These are phyloP conservation scores for Pelargonium nanum DNA, from an alignment of 345 rosid species.

Conservation along the genomic window DNA sequence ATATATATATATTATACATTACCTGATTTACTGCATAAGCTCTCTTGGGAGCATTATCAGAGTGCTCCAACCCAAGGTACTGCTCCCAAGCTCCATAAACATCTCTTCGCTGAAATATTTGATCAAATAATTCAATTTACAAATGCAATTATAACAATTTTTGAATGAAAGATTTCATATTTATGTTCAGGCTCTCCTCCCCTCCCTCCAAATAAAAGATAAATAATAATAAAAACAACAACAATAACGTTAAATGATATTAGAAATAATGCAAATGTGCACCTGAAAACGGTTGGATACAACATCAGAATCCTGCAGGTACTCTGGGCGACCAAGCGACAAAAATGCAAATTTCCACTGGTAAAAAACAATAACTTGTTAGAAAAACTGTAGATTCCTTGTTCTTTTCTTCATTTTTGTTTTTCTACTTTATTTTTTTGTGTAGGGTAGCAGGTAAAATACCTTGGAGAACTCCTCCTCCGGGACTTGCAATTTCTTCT, in stretches of 20 bases:
- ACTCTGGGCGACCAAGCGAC: no score
- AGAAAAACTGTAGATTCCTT: no score
- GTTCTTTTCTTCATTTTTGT: background rate
- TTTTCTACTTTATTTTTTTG: no score
- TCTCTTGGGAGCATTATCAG: conserved; percentile 55
- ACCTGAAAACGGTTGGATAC: conserved; percentile 26
- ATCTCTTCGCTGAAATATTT: conserved; percentile 52
- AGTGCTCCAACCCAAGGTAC: conserved; percentile 64
- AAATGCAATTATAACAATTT: no score
- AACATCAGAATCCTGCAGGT: conserved; percentile 22
- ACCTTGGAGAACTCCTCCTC: conserved; percentile 29
- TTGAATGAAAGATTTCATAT: no score
- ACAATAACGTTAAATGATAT: no score
- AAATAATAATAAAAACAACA: no score
- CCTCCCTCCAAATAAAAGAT: no score
- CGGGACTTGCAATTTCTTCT: conserved; percentile 29
- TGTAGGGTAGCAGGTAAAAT: background rate
- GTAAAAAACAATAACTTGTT: background rate
- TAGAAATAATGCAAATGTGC: no score
- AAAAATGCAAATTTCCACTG: conserved; percentile 32
- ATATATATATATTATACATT: no score
- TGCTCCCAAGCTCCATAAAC: conserved; percentile 78
- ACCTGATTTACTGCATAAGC: conserved; percentile 55
- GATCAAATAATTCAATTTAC: no score
- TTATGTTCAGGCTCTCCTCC: no score